Percentiles rank a stretch among this genome's conserved stretches.
Conservation (phyloP, 345 rosid species). For the Punica granatum region DNA sequence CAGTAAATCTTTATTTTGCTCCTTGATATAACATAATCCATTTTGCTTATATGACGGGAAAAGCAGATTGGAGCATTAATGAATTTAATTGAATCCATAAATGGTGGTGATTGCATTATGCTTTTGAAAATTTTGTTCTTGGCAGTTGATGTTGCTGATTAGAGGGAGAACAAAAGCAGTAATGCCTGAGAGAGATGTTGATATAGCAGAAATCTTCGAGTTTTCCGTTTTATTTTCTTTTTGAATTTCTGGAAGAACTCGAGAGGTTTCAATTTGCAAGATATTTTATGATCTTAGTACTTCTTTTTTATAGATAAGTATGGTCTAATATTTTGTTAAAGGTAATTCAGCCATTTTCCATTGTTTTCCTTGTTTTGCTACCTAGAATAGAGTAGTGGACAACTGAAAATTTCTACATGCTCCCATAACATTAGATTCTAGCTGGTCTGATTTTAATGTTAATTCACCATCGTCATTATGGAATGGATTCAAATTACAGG, state of each 20-base stretch:
- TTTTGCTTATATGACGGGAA: not conserved
- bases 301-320: too few relatives aligned
- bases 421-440: not conserved
- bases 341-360: too few relatives aligned
- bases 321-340: too few relatives aligned
- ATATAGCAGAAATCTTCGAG: not conserved
- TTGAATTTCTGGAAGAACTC: too few relatives aligned
- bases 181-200: too few relatives aligned
- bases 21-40: not conserved
- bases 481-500: constrained; percentile 25
- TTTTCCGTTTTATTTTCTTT: not conserved
- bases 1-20: constrained; percentile 16
- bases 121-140: not conserved
- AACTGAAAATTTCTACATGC: not conserved
- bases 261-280: too few relatives aligned
- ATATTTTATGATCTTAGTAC: too few relatives aligned
- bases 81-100: not conserved
- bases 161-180: too few relatives aligned
- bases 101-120: too few relatives aligned
- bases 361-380: not conserved
- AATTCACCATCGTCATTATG: not conserved
- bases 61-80: not conserved
- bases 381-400: not conserved
- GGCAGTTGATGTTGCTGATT: not conserved
- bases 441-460: not conserved